phyloP scores from a whole-genome alignment of 176 grass and related monocot genomes.

The Alopecurus myosuroides region DNA sequence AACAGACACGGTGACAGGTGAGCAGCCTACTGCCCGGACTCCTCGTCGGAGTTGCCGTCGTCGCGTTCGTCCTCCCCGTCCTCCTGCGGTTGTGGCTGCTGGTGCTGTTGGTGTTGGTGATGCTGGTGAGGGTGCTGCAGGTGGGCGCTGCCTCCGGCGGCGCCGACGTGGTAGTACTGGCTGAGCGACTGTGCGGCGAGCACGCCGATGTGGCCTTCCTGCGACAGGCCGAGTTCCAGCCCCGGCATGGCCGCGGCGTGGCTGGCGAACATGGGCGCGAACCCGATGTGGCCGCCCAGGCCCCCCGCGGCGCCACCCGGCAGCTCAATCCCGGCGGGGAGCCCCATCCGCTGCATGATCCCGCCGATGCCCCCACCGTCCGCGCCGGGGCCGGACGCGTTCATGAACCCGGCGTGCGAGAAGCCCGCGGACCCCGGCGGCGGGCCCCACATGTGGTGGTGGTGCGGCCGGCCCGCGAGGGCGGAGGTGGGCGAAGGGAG shows the following conservation, averaged over 20 bases:
- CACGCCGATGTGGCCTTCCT: conserved; percentile 73
- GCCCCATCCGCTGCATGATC: conserved; percentile 52
- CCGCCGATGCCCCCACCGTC: conserved; percentile 34
- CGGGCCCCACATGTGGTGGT: conserved; percentile 57
- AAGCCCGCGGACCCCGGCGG: conserved; percentile 30
- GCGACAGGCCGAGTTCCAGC: conserved; percentile 64
- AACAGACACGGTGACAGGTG: not conserved
- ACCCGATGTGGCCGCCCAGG: conserved; percentile 53
- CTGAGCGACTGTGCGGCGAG: conserved; percentile 46
- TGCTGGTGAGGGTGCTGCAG: conserved; percentile 50
- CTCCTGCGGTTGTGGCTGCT: conserved; percentile 40
- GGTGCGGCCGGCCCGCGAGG: conserved; percentile 40
- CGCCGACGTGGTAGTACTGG: conserved; percentile 64
- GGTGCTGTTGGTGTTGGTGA: conserved; percentile 38
- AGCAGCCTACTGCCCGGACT: conserved; percentile 46
- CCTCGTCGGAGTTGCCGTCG: conserved; percentile 48
- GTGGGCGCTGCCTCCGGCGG: conserved; percentile 32
- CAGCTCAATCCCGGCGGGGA: conserved; percentile 43
- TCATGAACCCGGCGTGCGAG: conserved; percentile 43
- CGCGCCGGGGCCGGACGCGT: conserved; percentile 18
- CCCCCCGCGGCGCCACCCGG: conserved; percentile 17
- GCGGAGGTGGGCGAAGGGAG: conserved; percentile 39
- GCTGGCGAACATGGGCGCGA: conserved; percentile 57
- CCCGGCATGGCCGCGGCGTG: conserved; percentile 59
- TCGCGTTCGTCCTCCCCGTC: conserved; percentile 56